Base-by-base conservation (phyloP, 805 yeast genomes). In the Kluyveromyces dobzhanskii region DNA sequence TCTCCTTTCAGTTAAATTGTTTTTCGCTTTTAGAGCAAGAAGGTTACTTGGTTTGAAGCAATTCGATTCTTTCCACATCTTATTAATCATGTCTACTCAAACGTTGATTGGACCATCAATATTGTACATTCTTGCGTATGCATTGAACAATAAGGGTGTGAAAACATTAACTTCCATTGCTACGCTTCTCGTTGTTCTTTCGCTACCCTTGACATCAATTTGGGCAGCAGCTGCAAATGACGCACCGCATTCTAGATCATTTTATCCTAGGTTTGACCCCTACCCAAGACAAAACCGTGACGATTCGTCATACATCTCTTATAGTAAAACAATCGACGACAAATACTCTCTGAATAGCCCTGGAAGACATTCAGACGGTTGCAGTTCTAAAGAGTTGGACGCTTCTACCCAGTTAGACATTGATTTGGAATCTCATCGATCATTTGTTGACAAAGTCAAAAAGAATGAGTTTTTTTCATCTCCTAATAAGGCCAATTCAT, bases 181-280 rank as follows among this genome's bases (percentile, higher is more conserved):
- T 2, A 62, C 76, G 2, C 64, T 83, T 17, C 48, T 86, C 4
- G 78, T 82, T 14, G 80, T 82, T 0, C 54, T 85, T 19, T 82
- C 88, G 3, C 65, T 87, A 39, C 96, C 96, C 1, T 59, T 88
- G 35, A 77, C 95, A 0, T 76, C 95, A 0, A 72, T 87, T 73
- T 87, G 97, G 97, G 94, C 96, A 0, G 66, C 80, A 3, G 66
- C 86, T 2, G 69, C 80, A 1, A 78, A 79, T 49, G 74, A 73
- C 40, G 53, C 69, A 2, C 41, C 69, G 3, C 48, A 48, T 7
- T 70, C 78, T 17, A 61, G 64, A 3, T 66, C 77, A 1, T 31
- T 59, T 11, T 45, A 39, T 26, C 44, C 57, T 6, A 53, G 53
- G 5, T 49, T 43, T 24, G 33, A 51, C 6, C 41, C 50, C 4